phyloP scores from a whole-genome alignment of 2,329 filamentous ascomycete genomes.

The Microsporum audouinii region DNA sequence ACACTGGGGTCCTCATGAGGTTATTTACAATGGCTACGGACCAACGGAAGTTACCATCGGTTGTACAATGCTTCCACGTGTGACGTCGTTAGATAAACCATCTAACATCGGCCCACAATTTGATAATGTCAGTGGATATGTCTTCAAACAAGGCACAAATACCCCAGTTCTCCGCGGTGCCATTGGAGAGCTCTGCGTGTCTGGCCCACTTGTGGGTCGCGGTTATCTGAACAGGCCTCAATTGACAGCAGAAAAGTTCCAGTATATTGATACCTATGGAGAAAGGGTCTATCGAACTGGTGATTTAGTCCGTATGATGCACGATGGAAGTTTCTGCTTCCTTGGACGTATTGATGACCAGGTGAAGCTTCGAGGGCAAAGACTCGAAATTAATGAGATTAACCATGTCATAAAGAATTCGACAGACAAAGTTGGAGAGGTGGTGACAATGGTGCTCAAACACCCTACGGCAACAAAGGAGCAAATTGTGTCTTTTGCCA shows the following conservation, averaged over 20 bases:
- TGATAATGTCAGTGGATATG: conserved; percentile 73
- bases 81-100: conserved; percentile 64
- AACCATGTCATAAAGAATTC: conserved; percentile 65
- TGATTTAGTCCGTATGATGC: conserved; percentile 69
- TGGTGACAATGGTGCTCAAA: conserved; percentile 64
- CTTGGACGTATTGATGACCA: conserved; percentile 82
- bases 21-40: conserved; percentile 87
- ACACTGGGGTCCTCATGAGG: conserved; percentile 64
- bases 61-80: conserved; percentile 76
- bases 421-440: conserved; percentile 50
- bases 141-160: conserved; percentile 59
- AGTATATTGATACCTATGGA: conserved; percentile 44
- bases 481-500: conserved; percentile 66
- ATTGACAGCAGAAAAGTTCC: conserved; percentile 68
- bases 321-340: conserved; percentile 77
- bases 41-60: conserved; percentile 91
- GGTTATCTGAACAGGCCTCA: conserved; percentile 73
- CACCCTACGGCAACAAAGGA: conserved; percentile 65
- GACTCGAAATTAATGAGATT: conserved; percentile 83
- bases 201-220: conserved; percentile 74
- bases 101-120: conserved; percentile 84
- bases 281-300: conserved; percentile 75
- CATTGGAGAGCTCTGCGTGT: conserved; percentile 79
- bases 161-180: conserved; percentile 63
- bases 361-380: conserved; percentile 79